A percentile compares a stretch with the other conserved stretches of the same genome.
These are phyloP conservation scores for Penicillium verhagenii DNA, from an alignment of 495 filamentous ascomycete species.

Conservation along the genomic window DNA sequence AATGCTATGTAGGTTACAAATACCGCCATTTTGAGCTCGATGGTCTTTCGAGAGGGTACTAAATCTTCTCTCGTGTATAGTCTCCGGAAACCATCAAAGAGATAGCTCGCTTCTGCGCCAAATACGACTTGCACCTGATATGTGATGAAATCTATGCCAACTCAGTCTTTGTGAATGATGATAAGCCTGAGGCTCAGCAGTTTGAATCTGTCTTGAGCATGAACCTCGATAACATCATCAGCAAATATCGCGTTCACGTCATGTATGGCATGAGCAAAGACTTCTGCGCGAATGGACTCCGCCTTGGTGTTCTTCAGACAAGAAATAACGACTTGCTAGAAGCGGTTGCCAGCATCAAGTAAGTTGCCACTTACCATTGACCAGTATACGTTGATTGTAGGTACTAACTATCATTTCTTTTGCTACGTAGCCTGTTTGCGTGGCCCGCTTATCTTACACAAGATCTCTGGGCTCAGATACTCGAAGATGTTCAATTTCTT, in stretches of 20 bases:
- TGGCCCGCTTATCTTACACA: not conserved
- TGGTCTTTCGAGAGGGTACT: not conserved
- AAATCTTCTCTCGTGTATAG: conserved; percentile 11
- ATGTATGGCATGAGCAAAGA: conserved; percentile 51
- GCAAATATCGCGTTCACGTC: conserved; percentile 39
- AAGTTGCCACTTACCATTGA: not conserved
- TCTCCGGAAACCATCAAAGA: conserved; percentile 21
- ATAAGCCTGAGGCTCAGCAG: conserved; percentile 10
- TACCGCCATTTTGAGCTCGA: not conserved
- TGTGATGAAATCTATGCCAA: conserved; percentile 52
- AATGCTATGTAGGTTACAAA: conserved; percentile 15
- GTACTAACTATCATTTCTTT: no score
- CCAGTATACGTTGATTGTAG: no score
- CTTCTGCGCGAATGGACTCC: conserved; percentile 44
- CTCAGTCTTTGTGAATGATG: conserved; percentile 32
- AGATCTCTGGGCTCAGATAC: not conserved
- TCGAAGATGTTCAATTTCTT: not conserved
- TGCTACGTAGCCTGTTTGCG: not conserved
- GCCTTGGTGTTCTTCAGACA: conserved; percentile 42
- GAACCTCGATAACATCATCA: conserved; percentile 34
- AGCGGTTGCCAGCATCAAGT: not conserved
- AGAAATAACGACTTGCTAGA: conserved; percentile 22
- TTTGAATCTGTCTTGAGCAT: conserved; percentile 43
- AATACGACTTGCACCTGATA: conserved; percentile 46
- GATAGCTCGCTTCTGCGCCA: conserved; percentile 44